Evolutionary conservation across 495 filamentous ascomycete species (phyloP), one percentile per base, ranked within the genome.

Genomic region (Penicillium dipodomyicola): DNA sequence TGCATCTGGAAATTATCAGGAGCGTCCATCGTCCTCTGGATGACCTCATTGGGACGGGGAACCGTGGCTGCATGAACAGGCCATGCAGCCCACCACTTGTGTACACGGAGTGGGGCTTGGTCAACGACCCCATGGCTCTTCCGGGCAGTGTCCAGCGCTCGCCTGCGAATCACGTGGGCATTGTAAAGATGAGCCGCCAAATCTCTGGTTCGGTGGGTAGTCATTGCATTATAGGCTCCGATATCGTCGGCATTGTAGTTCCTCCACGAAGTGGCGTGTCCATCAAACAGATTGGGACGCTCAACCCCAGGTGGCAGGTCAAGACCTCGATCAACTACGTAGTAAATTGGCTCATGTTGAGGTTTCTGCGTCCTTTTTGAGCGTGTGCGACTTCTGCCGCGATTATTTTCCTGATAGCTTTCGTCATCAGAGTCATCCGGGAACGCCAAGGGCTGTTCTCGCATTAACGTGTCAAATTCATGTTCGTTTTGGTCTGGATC

Each of bases 141-240:
- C 59, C 67, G 73, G 53, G 67, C n/a, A 56, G 54, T 46, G 17
- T 58, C 42, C 58, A 59, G 69, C 6, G 71, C 64, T 29, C 79
- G 68, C 14, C 69, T 70, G 62, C 84, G 87, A 43, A 91, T 68
- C 29, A 73, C 77, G 70, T 84, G 84, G 0, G 86, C 79, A 69
- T 92, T 91, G 68, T 88, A 94, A 22, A 96, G 69, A 76, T 95
- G 91, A 29, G 85, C 70, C 1, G 80, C 74, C n/a, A 95, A 73
- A 58, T 96, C 84, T 56, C 78, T 71, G 25, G 82, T 79, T 15
- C 78, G 69, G 29, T 80, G 63, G 10, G 82, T 73, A 35, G 86
- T 75, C 9, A 93, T 69, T 22, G 82, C 80, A 3, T 79, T 65
- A n/a, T 77, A 77, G 2, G 85, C 72, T 17, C 74, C 68, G 7